Evolutionary conservation across 306 rosid genomes (phyloP), one percentile per base, ranked within the genome.

Genomic region (Medicago ruthenica): DNA sequence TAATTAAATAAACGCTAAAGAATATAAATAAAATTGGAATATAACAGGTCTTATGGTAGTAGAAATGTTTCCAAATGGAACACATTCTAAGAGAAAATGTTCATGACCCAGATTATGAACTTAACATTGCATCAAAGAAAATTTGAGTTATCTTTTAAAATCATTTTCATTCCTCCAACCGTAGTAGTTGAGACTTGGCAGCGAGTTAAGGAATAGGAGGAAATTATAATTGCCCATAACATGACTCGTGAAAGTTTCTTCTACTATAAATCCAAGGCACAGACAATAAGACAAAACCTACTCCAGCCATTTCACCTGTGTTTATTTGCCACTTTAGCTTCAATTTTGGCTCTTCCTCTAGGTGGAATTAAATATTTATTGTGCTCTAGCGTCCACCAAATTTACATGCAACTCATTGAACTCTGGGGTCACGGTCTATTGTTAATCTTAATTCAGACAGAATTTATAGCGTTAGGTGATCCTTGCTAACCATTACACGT

Each of bases 401-500:
- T 60, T 60, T 60, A 17, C 66, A 57, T 58, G 64, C 64, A 58
- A 58, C 15, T 58, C 9, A 22, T 11, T 58, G 36, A 21, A 20
- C 63, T 24, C 7, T 55, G n/a, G 62, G 18, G 62, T 57, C 62
- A 57, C 34, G 63, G n/a, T 21, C 63, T 57, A 10, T 20, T 9
- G 34, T 11, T 9, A 57, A 21, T 57, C 63, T 57, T 57, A 10
- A 21, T 10, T 10, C 36, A 4, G 36, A 57, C 63, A 57, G 18
- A 60, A 60, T 60, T 60, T 60, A 60, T 60, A 31, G 66, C 40
- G 66, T 60, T 60, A 60, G 41, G 31, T 24, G 41, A 60, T 60
- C 41, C 66, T 31, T 60, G 66, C 36, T 59, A 12, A 59, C 65
- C 65, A 57, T 21, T 22, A 21, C 37, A 58, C 12, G 64, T 58